Evolutionary conservation across 306 rosid genomes (phyloP).

Genomic region (Heteromeles arbutifolia): DNA sequence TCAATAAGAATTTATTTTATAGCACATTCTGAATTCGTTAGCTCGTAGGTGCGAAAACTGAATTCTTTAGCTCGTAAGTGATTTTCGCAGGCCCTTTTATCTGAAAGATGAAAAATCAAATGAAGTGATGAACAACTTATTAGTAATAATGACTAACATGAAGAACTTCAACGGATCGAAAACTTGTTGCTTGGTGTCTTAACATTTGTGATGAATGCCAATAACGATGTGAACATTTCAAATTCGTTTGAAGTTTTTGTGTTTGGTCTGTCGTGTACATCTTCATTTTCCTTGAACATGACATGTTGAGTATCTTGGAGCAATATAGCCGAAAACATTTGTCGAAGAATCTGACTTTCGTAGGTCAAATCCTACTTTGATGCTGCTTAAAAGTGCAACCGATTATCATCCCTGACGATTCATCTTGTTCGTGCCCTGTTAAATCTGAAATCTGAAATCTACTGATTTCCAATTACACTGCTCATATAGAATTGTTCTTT

Average conservation of each 20-base stretch:
- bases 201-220: neutral
- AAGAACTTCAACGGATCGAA: neutral
- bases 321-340: neutral
- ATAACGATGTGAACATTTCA: neutral
- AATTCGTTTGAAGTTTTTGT: neutral
- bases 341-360: neutral
- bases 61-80: too few species aligned
- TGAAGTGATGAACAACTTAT: neutral
- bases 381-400: neutral
- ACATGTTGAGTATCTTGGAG: neutral
- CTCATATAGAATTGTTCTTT: neutral
- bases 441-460: neutral
- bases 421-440: neutral
- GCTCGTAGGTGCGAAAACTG: too few species aligned
- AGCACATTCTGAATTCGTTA: neutral
- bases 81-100: neutral
- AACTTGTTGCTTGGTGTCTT: neutral
- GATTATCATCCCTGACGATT: neutral
- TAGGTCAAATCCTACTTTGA: neutral
- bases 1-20: neutral
- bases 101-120: neutral
- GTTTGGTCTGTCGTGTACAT: neutral
- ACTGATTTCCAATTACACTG: neutral
- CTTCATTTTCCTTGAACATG: neutral
- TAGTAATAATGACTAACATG: neutral